Conservation (phyloP, 208 protist species). For the Crithidia fasciculata region DNA sequence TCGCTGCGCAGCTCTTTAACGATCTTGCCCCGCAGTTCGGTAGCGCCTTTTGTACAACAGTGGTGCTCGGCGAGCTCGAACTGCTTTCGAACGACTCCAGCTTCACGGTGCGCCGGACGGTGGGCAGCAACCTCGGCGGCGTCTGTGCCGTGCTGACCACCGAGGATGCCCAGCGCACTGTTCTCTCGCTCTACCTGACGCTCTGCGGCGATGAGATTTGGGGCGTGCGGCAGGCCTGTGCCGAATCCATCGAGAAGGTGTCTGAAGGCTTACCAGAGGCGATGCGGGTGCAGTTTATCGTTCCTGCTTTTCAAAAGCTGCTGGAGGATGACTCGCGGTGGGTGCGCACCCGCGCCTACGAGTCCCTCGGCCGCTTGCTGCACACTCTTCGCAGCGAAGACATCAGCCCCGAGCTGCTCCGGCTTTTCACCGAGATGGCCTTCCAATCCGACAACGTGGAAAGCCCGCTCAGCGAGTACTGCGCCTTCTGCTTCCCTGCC, state of each 20-base stretch:
- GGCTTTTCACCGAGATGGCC: constrained; percentile 94
- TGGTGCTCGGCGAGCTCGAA: constrained; percentile 86
- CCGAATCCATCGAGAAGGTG: constrained; percentile 84
- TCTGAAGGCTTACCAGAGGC: constrained; percentile 61
- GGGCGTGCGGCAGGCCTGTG: constrained; percentile 96
- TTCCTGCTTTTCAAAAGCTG: constrained; percentile 73
- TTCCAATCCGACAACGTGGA: constrained; percentile 89
- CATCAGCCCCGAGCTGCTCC: constrained; percentile 83
- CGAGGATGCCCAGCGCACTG: constrained; percentile 52
- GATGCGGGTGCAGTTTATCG: constrained; percentile 59
- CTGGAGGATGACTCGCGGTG: constrained; percentile 92
- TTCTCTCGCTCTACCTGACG: constrained; percentile 87
- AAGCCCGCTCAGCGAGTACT: constrained; percentile 90
- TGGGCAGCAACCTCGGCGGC: constrained; percentile 80
- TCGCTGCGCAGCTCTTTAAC: constrained; percentile 91
- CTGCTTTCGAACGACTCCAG: constrained; percentile 89
- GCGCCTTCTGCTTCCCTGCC: constrained; percentile 94
- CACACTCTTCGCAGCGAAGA: constrained; percentile 87
- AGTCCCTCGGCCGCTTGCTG: constrained; percentile 92
- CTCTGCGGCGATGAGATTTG: constrained; percentile 96
- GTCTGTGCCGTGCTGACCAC: constrained; percentile 71
- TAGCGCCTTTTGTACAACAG: constrained; percentile 56
- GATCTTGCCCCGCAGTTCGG: constrained; percentile 86
- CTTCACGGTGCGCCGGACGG: constrained; percentile 90
- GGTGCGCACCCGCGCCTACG: constrained; percentile 92